Conservation (phyloP, 2,329 filamentous ascomycete genomes). For the Cryphonectria carpinicola region DNA sequence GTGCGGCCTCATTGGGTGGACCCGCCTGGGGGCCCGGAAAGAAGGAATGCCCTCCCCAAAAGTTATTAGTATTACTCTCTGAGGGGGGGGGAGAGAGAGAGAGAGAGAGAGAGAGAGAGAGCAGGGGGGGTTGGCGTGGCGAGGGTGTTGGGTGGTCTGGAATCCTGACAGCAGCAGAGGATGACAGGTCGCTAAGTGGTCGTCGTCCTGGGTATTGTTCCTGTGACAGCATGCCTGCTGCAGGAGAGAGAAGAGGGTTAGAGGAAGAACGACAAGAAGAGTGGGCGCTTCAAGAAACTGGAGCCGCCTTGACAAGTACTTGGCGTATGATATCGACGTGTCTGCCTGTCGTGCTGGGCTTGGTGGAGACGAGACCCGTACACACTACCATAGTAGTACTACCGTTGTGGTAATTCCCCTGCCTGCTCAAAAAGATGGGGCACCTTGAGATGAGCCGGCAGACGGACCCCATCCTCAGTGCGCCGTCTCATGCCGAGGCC, state of each 20-base stretch:
- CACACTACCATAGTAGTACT: background rate
- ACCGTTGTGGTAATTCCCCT: background rate
- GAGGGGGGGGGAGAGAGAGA: too few relatives aligned
- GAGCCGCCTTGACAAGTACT: background rate
- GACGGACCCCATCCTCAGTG: background rate
- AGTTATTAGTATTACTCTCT: conserved; percentile 3
- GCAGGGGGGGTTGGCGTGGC: background rate
- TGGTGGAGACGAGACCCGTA: background rate
- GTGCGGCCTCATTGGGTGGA: conserved; percentile 14
- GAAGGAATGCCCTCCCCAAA: background rate
- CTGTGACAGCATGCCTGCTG: background rate
- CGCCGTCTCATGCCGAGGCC: conserved; percentile 3
- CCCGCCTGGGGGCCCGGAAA: conserved; percentile 1
- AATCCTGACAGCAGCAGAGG: background rate
- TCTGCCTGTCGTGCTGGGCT: background rate
- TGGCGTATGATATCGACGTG: background rate
- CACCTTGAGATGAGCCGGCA: conserved; percentile 5
- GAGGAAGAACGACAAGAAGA: background rate
- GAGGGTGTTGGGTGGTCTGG: background rate
- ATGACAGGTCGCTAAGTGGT: background rate
- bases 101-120: background rate
- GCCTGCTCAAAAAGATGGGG: background rate
- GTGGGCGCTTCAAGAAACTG: background rate
- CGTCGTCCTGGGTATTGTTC: background rate
- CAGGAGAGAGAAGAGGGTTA: background rate